These are phyloP conservation scores for Microcos paniculata DNA, from an alignment of 345 rosid species.

Conservation along the genomic window DNA sequence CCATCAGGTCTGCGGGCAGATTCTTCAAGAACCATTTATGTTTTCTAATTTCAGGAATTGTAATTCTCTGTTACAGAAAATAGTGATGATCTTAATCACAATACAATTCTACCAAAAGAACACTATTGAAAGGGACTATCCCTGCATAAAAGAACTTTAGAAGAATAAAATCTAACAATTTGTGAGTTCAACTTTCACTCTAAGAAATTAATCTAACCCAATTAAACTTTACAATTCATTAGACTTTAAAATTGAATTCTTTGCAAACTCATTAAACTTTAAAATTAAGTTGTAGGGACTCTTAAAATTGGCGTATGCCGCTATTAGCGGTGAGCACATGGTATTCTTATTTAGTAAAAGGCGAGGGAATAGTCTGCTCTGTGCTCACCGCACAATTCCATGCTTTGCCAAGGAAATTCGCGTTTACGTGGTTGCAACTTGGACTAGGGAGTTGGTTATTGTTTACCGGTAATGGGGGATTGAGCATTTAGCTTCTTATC, in stretches of 20 bases:
- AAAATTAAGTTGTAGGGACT: background rate
- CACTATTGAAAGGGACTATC: too few species aligned
- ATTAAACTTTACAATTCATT: too few species aligned
- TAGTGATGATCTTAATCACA: too few species aligned
- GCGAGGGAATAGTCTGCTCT: constrained; percentile 46
- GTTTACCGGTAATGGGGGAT: background rate
- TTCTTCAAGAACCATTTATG: constrained; percentile 93
- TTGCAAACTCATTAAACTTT: too few species aligned
- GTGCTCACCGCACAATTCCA: constrained; percentile 24
- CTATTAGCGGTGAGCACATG: constrained; percentile 18
- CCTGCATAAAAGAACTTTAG: too few species aligned
- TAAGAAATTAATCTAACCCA: too few species aligned
- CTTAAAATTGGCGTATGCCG: background rate
- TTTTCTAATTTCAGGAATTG: constrained; percentile 71
- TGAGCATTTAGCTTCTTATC: background rate
- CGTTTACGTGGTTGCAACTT: background rate
- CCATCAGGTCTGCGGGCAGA: constrained; percentile 77
- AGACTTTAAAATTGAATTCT: too few species aligned
- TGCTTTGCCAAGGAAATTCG: accelerated
- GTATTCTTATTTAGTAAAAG: constrained; percentile 53
- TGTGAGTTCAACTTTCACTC: too few species aligned
- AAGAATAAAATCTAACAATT: too few species aligned
- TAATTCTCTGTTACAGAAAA: constrained; percentile 66
- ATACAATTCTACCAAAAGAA: too few species aligned
- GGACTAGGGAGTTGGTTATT: background rate